Evolutionary conservation across 1,284 basidiomycete species (phyloP).

Genomic region (Papiliotrema laurentii): DNA sequence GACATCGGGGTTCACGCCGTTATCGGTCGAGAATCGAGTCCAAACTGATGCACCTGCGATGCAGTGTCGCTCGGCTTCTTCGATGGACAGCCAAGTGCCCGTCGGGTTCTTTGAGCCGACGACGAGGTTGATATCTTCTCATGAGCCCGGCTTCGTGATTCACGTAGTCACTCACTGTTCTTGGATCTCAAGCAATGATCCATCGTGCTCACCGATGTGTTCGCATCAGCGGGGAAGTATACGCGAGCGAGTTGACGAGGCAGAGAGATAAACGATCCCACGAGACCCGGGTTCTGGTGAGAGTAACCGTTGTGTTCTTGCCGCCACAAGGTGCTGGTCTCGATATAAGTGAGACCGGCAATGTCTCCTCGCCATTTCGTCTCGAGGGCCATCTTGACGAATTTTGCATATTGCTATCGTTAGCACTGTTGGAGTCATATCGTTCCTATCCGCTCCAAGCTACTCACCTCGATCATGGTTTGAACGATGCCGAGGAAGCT

Average conservation of each 20-base stretch:
- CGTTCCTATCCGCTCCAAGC: background rate
- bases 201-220: conserved; percentile 69
- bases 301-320: conserved; percentile 64
- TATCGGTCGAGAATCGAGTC: conserved; percentile 50
- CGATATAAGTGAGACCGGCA: conserved; percentile 76
- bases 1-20: conserved; percentile 52
- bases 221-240: conserved; percentile 85
- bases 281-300: conserved; percentile 79
- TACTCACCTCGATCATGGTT: conserved; percentile 46
- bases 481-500: conserved; percentile 47
- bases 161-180: conserved; percentile 53
- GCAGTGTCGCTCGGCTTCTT: conserved; percentile 58
- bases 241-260: conserved; percentile 71
- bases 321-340: conserved; percentile 68
- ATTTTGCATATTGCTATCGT: conserved; percentile 70
- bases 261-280: conserved; percentile 72
- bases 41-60: conserved; percentile 60
- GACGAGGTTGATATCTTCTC: conserved; percentile 52
- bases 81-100: background rate
- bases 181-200: conserved; percentile 75
- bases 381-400: conserved; percentile 73
- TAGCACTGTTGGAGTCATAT: too few species aligned
- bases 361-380: conserved; percentile 67
- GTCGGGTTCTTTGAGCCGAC: conserved; percentile 73
- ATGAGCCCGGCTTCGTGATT: conserved; percentile 3